These are phyloP conservation scores for Tolypocladium tropicale DNA, from an alignment of 2,329 filamentous ascomycete genomes.

Conservation along the genomic window DNA sequence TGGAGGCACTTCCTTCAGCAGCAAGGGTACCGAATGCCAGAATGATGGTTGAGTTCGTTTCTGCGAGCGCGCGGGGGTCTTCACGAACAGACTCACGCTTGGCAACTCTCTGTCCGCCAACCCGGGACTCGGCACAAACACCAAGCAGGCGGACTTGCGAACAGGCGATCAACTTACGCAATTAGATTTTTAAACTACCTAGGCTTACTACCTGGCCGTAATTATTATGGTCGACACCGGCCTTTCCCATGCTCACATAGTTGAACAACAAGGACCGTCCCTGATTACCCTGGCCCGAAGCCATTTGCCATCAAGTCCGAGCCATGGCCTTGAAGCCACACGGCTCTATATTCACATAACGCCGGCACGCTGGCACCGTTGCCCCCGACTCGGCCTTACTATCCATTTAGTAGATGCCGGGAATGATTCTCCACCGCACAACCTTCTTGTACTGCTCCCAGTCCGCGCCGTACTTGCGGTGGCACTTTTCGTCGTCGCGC, in stretches of 20 bases:
- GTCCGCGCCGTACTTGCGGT: constrained; percentile 81
- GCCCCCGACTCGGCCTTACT: background rate
- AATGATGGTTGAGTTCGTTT: too few species aligned
- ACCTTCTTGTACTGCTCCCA: constrained; percentile 82
- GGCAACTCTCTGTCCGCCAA: too few species aligned
- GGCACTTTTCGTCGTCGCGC: constrained; percentile 85
- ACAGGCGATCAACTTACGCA: background rate
- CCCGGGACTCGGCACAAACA: background rate
- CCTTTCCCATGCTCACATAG: too few species aligned
- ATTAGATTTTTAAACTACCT: background rate
- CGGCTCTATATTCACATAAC: too few species aligned
- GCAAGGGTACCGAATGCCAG: too few species aligned
- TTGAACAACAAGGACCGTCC: background rate
- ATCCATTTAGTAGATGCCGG: constrained; percentile 55
- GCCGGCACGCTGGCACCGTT: background rate
- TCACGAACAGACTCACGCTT: too few species aligned
- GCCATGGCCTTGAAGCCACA: background rate
- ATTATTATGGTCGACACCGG: too few species aligned
- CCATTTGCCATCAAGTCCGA: background rate
- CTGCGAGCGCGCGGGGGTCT: too few species aligned
- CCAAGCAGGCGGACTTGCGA: too few species aligned
- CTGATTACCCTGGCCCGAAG: too few species aligned
- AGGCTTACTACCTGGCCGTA: too few species aligned
- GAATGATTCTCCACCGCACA: constrained; percentile 74
- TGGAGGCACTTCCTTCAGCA: background rate